Base-by-base conservation (phyloP, 1,284 basidiomycete genomes). In the Neolentinus lepideus region DNA sequence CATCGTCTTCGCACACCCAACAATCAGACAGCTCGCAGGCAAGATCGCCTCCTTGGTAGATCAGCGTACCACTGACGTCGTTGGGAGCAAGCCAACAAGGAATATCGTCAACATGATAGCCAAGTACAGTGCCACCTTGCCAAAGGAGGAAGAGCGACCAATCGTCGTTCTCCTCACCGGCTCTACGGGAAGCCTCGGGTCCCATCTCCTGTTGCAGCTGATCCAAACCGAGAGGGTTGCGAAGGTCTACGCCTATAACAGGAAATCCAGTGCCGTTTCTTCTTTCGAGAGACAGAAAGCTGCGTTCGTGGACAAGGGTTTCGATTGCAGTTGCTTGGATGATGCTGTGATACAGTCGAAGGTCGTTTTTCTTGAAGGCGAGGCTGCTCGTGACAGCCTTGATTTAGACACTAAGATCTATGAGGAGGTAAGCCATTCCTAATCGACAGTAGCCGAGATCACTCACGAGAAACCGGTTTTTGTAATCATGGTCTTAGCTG, bases 61-160 rank as follows among this genome's bases (percentile, higher is more conserved):
- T 26, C 47, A 57, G 33, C 27, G 54, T 2, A 54, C 59, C 24
- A 56, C 61, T 26, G 38, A 43, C 3, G 10, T 3, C 14, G 55
- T 59, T 9, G 50, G 12, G 47, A 58, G 27, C 50, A 59, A 35
- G 4, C 52, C 43, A 19, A 56, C 57, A 3, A 60, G 60, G 9
- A 52, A 58, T 22, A 66, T 63, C 24, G 64, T 74, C 61, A 54
- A 60, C 21, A 58, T 74, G 57, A 62, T 73, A 16, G 60, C 67
- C 12, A 71, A 69, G 55, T 72, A 72, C 61, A 66, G 59, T 31
- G 35, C 47, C 22, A 54, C 57, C 12, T 71, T 72, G 54, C 67
- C 69, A 8, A 25, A 4, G 6, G 12, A 8, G 16, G 16, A 4
- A 14, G 33, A 52, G 22, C 38, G 8, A 8, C 9, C 9, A 25